Percentiles rank a stretch among this genome's conserved stretches.
These are phyloP conservation scores for Rubia tinctorum DNA, from an alignment of 305 asterid genomes.

Conservation along the genomic window DNA sequence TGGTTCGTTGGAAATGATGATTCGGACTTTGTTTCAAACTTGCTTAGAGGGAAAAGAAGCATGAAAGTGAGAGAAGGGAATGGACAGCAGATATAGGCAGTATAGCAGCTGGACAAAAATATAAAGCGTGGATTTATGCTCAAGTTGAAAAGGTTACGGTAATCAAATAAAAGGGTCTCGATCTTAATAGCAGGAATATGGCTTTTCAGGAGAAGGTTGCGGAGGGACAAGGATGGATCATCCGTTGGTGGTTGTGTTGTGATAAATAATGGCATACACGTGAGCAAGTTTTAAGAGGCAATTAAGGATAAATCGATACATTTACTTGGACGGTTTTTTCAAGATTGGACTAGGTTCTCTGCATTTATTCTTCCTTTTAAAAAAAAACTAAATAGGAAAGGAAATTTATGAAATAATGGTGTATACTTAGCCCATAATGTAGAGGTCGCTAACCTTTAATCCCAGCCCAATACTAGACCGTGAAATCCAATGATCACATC, in stretches of 20 bases:
- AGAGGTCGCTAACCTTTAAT: too few relatives aligned
- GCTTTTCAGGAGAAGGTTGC: conserved; percentile 43
- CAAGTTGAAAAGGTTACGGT: conserved; percentile 31
- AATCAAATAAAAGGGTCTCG: conserved; percentile 28
- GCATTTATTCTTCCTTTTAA: not conserved
- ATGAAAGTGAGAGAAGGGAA: conserved; percentile 38
- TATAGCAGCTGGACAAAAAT: conserved; percentile 29
- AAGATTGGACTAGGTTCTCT: not conserved
- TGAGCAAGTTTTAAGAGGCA: conserved; percentile 24
- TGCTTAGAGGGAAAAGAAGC: conserved; percentile 51
- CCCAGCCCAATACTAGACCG: too few relatives aligned
- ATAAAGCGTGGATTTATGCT: conserved; percentile 21
- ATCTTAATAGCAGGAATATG: conserved; percentile 7
- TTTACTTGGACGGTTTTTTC: not conserved
- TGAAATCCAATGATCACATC: too few relatives aligned
- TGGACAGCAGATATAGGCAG: conserved; percentile 14
- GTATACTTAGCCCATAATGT: not conserved
- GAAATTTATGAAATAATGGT: too few relatives aligned
- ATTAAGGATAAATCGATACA: not conserved
- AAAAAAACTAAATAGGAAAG: too few relatives aligned
- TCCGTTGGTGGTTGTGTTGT: conserved; percentile 15
- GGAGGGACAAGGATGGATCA: conserved; percentile 17
- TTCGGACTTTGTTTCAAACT: conserved; percentile 60
- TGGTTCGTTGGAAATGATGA: conserved; percentile 43
- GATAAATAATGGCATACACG: conserved; percentile 54